phyloP scores from a whole-genome alignment of 225 moss, liverwort and hornwort genomes.

The Asterella californica region DNA sequence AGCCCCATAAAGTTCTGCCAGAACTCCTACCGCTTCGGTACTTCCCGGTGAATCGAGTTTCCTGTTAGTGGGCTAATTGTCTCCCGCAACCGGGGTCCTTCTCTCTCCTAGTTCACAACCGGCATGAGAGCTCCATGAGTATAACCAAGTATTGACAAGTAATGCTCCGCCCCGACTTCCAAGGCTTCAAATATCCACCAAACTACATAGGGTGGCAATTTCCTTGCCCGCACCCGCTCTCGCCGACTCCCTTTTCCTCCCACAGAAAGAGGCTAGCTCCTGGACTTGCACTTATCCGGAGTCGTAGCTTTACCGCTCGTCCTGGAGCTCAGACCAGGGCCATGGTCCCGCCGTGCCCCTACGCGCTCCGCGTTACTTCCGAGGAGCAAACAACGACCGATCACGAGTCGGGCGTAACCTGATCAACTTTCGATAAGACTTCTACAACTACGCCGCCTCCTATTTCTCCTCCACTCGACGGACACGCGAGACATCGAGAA shows the following conservation, averaged over 20 bases:
- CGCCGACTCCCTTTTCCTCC: neutral
- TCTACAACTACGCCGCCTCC: neutral
- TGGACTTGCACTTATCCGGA: slow-evolving; percentile 7
- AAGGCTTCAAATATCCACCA: neutral
- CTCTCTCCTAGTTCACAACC: neutral
- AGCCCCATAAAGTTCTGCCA: neutral
- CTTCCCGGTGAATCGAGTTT: neutral
- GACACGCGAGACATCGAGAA: neutral
- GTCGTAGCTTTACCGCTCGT: slow-evolving; percentile 3
- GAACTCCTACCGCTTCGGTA: slow-evolving; percentile 7
- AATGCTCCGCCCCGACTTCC: neutral
- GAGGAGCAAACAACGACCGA: neutral
- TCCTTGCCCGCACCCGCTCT: neutral
- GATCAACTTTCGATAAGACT: neutral
- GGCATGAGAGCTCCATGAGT: neutral
- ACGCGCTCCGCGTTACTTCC: slow-evolving; percentile 10
- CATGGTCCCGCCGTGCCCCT: slow-evolving; percentile 10
- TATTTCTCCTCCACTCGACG: neutral
- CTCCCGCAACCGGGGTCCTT: neutral
- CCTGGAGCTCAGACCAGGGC: neutral
- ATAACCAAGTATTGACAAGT: neutral
- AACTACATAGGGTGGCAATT: neutral
- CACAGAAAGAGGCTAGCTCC: neutral
- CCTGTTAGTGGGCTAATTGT: neutral
- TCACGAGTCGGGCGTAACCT: slow-evolving; percentile 9